Base-by-base conservation (phyloP, 345 rosid genomes). In the Corchorus capsularis region DNA sequence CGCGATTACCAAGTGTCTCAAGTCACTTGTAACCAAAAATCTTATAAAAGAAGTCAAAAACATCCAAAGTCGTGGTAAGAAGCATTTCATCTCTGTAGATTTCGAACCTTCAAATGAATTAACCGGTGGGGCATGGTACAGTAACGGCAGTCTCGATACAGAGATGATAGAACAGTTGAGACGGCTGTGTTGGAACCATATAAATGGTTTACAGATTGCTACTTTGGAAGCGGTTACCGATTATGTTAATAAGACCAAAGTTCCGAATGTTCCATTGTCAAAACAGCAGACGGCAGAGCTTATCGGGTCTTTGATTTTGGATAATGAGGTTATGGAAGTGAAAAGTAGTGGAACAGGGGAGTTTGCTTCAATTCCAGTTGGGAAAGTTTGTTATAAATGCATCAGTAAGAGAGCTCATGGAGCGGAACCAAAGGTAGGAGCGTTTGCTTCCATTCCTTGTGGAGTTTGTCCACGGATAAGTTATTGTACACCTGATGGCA, bases 101-200 rank as follows among this genome's bases (percentile, higher is more conserved):
- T 92, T 91, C 54, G 86, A 89, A 73, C 95, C 97, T 3, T 81
- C 91, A 1, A 79, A 83, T 41, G 96, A 87, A 75, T 81, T 93
- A 68, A 89, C 93, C 0, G 98, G 97, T 4, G 98, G 98, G 43
- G 83, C 88, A 5, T 96, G 97, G 97, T 96, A 91, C 75, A 63
- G 4, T 3, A 88, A 86, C 62, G 98, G 98, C 2, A 71, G 73
- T 49, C 92, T 96, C 9, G 88, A 93, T 50, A 60, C 78, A 0
- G 80, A 79, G 19, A 86, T 83, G 59, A 88, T 93, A 55, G 75
- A 79, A 27, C 15, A 65, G 3, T 64, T 92, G 64, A 92, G 87
- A 74, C 57, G 70, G 14, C 54, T 37, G 2, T 96, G 95, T 60
- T 77, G 79, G 50, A 70, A 50, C 78, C 62, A 80, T 46, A 73